phyloP scores from a whole-genome alignment of 2,329 filamentous ascomycete genomes.

The Clonostachys sp. region DNA sequence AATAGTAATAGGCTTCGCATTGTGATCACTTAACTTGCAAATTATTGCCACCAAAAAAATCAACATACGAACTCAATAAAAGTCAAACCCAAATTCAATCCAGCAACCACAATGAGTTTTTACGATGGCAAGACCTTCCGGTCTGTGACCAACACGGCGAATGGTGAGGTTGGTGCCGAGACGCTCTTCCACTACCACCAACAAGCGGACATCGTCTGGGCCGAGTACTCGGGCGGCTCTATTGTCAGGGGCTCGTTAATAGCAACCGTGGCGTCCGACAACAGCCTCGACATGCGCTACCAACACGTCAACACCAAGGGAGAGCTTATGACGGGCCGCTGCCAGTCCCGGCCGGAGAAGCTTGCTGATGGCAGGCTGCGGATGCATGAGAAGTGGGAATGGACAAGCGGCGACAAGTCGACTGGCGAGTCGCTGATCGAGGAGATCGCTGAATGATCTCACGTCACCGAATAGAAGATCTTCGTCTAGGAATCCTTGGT shows the following conservation, averaged over 20 bases:
- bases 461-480: neutral
- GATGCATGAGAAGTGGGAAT: constrained; percentile 17
- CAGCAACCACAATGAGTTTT: neutral
- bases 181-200: constrained; percentile 17
- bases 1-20: too few species aligned
- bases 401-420: constrained; percentile 14
- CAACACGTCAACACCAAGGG: constrained; percentile 15
- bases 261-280: constrained; percentile 9
- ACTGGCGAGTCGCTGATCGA: constrained; percentile 13
- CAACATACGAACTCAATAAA: too few species aligned
- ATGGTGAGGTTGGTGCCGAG: constrained; percentile 13
- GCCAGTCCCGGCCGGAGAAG: constrained; percentile 10
- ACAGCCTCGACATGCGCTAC: constrained; percentile 16
- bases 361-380: constrained; percentile 12
- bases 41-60: too few species aligned
- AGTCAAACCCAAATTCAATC: too few species aligned
- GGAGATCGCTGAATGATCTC: constrained; percentile 8
- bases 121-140: neutral
- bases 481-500: neutral
- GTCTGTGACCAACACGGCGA: constrained; percentile 9
- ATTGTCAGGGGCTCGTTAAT: constrained; percentile 13
- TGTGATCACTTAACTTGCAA: too few species aligned
- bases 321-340: constrained; percentile 15
- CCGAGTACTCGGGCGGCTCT: constrained; percentile 15
- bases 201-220: constrained; percentile 15